These are phyloP conservation scores for Hericium erinaceus DNA, from an alignment of 768 basidiomycete species.

Conservation along the genomic window DNA sequence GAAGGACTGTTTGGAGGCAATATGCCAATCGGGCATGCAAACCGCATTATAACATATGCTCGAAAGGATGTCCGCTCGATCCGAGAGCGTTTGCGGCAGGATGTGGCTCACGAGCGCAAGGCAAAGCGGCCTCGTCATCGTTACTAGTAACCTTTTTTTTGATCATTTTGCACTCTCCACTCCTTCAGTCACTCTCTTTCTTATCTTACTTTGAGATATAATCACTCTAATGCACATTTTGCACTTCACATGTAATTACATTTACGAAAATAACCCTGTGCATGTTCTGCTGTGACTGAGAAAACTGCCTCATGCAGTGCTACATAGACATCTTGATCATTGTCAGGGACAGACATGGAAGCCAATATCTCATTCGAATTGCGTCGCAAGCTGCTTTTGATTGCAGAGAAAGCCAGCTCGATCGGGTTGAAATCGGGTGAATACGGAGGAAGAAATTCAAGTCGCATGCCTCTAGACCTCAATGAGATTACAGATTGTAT, in stretches of 20 bases:
- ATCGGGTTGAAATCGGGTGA: slow-evolving; percentile 23
- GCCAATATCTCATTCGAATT: not conserved
- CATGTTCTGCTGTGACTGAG: not conserved
- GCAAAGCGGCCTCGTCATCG: not conserved
- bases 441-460: slow-evolving; percentile 17
- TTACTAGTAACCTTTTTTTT: not conserved
- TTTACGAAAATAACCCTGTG: not conserved
- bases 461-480: slow-evolving; percentile 11
- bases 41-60: not conserved
- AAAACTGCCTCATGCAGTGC: not conserved
- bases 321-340: not conserved
- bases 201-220: not conserved
- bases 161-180: not conserved
- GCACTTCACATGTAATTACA: not conserved
- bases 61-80: not conserved
- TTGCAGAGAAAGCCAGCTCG: slow-evolving; percentile 18
- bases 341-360: not conserved
- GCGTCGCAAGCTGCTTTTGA: slow-evolving; percentile 6
- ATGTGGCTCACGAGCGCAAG: not conserved
- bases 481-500: not conserved
- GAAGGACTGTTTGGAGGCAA: not conserved
- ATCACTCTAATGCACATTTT: not conserved
- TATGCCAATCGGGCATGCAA: not conserved
- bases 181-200: not conserved
- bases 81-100: not conserved